phyloP scores from a whole-genome alignment of 2,329 filamentous ascomycete species.

The Cladobotryum mycophilum region DNA sequence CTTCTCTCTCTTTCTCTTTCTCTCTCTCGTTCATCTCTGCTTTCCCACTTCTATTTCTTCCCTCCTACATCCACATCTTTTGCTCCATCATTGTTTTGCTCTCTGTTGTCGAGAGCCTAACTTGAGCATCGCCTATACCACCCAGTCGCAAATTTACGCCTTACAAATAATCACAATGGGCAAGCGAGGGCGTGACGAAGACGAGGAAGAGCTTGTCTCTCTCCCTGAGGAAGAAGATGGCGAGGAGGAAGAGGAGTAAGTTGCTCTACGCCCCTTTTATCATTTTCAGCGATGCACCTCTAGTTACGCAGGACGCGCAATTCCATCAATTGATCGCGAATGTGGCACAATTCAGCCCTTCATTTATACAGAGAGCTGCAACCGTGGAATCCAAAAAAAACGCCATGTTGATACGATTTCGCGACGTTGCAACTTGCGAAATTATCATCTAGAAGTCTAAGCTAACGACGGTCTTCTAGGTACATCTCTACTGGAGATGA shows the following conservation, averaged over 20 bases:
- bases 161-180: slow-evolving; percentile 32
- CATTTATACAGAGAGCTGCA: no score
- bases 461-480: slow-evolving; percentile 16
- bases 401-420: background rate
- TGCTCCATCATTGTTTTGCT: background rate
- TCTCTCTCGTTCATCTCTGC: slow-evolving; percentile 11
- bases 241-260: slow-evolving; percentile 51
- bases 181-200: slow-evolving; percentile 56
- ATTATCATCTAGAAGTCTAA: background rate
- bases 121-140: background rate
- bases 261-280: slow-evolving; percentile 1
- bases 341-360: background rate
- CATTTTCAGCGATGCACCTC: no score
- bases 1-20: slow-evolving; percentile 5
- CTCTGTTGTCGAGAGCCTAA: background rate
- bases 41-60: background rate
- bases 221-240: slow-evolving; percentile 46
- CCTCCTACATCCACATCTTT: slow-evolving; percentile 1
- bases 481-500: slow-evolving; percentile 35
- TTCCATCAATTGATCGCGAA: background rate
- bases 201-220: slow-evolving; percentile 49
- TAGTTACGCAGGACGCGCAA: no score
- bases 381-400: background rate
- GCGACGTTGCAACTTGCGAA: background rate
- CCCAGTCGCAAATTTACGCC: slow-evolving; percentile 1